phyloP scores from a whole-genome alignment of 805 yeast genomes.

The Spathaspora girioi region DNA sequence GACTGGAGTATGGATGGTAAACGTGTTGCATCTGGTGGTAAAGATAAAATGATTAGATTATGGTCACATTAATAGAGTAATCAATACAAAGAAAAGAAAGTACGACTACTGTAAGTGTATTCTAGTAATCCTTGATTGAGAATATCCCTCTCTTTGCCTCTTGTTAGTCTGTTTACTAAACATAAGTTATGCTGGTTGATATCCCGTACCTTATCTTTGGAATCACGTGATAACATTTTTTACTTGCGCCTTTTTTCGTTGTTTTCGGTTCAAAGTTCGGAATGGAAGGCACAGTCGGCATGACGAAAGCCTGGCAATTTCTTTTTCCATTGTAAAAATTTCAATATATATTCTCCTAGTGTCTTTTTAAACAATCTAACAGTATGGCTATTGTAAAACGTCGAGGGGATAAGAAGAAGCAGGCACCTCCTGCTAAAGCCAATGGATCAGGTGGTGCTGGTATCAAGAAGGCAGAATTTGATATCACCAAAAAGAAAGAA shows the following conservation, averaged over 20 bases:
- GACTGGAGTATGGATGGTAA: constrained; percentile 98
- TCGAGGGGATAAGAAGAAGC: constrained; percentile 55
- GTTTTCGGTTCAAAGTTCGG: neutral
- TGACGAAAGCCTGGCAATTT: neutral
- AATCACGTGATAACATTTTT: neutral
- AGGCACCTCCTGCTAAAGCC: constrained; percentile 52
- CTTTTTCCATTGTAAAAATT: neutral
- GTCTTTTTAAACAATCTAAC: too few relatives aligned
- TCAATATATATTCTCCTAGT: neutral
- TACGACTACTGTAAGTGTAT: neutral
- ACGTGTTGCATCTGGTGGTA: constrained; percentile 95
- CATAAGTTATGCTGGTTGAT: too few relatives aligned
- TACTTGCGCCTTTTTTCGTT: neutral
- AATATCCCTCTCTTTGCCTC: too few relatives aligned
- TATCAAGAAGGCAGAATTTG: constrained; percentile 86
- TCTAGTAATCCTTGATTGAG: too few relatives aligned
- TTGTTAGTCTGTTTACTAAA: too few relatives aligned
- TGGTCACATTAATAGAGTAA: constrained; percentile 69
- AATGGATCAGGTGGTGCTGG: constrained; percentile 22
- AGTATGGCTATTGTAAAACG: constrained; percentile 83
- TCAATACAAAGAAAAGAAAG: neutral
- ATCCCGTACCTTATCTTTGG: too few relatives aligned
- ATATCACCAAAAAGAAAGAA: constrained; percentile 82
- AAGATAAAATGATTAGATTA: constrained; percentile 87
- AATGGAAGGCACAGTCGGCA: neutral